A percentile compares a stretch with the other conserved stretches of the same genome.
phyloP scores from a whole-genome alignment of 2,329 filamentous ascomycete species.

The Trichothecium sympodiale region DNA sequence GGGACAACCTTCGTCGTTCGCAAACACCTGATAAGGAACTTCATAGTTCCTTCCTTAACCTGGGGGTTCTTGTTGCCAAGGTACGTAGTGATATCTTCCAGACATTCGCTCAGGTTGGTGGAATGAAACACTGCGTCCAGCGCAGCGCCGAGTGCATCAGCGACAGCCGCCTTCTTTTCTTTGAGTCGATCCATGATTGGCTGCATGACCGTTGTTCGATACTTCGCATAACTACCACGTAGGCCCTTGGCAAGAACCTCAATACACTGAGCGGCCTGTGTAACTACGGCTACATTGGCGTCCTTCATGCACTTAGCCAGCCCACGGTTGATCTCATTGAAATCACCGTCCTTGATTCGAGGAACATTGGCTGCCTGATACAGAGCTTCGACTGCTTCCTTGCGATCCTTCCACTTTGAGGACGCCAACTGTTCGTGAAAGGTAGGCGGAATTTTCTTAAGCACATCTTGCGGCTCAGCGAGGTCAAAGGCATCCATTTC shows the following conservation, averaged over 20 bases:
- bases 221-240: slow-evolving; percentile 65
- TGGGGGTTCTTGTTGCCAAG: slow-evolving; percentile 93
- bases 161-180: slow-evolving; percentile 86
- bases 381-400: slow-evolving; percentile 81
- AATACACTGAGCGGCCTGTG: slow-evolving; percentile 84
- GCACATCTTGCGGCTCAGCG: slow-evolving; percentile 77
- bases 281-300: slow-evolving; percentile 91
- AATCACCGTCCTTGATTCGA: slow-evolving; percentile 83
- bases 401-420: slow-evolving; percentile 96
- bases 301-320: slow-evolving; percentile 98
- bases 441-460: slow-evolving; percentile 69
- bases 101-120: slow-evolving; percentile 68
- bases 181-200: slow-evolving; percentile 94
- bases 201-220: slow-evolving; percentile 68
- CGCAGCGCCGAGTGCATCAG: slow-evolving; percentile 78
- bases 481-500: slow-evolving; percentile 76
- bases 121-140: slow-evolving; percentile 59
- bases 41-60: slow-evolving; percentile 90
- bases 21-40: slow-evolving; percentile 82
- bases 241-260: slow-evolving; percentile 82
- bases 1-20: slow-evolving; percentile 77
- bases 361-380: slow-evolving; percentile 70
- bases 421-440: slow-evolving; percentile 78
- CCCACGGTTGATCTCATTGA: slow-evolving; percentile 69
- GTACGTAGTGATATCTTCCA: slow-evolving; percentile 83